Conservation (phyloP, 805 yeast species). For the Candida ovalis region DNA sequence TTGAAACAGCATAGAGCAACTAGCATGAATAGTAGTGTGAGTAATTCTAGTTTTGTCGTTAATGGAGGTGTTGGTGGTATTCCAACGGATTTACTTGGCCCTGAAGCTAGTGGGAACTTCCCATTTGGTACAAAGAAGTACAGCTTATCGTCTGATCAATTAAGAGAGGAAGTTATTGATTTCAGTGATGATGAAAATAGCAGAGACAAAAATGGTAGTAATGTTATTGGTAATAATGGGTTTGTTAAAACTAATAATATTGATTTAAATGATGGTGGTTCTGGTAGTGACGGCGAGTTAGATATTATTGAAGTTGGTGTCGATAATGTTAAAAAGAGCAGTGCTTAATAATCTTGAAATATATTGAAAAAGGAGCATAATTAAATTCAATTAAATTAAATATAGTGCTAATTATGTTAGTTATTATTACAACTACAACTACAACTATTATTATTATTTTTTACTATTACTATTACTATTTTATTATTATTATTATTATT, state of each 20-base stretch:
- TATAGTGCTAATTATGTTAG: background rate
- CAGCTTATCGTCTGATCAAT: conserved; percentile 19
- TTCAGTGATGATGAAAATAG: conserved; percentile 20
- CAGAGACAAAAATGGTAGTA: background rate
- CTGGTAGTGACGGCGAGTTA: background rate
- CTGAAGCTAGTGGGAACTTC: background rate
- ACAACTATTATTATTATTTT: background rate
- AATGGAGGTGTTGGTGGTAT: background rate
- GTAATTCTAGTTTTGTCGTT: background rate
- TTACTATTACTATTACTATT: background rate
- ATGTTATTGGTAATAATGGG: background rate
- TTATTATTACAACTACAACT: background rate
- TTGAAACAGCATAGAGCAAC: background rate
- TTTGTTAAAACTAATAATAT: background rate
- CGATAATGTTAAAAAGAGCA: background rate
- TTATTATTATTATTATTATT: background rate
- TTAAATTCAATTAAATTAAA: too few species aligned
- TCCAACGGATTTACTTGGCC: background rate
- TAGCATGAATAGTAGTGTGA: background rate
- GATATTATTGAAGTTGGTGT: background rate
- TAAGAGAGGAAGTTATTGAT: conserved; percentile 22
- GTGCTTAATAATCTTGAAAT: background rate
- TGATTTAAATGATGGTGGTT: background rate
- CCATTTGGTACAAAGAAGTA: conserved; percentile 8
- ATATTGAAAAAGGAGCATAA: background rate